Base-by-base conservation (phyloP, 2,329 filamentous ascomycete species). In the Cladorrhinum sp. region DNA sequence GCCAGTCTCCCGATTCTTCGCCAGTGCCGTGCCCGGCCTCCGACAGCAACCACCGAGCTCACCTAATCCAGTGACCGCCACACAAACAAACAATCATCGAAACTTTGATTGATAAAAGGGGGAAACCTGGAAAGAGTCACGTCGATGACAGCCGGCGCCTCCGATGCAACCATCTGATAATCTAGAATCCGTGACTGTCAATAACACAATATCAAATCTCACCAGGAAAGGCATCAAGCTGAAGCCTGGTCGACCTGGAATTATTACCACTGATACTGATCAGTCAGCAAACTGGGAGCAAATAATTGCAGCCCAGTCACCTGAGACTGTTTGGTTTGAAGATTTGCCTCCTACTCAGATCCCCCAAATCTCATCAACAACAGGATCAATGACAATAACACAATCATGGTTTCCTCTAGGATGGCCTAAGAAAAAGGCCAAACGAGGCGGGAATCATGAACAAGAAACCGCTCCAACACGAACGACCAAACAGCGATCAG, bases 401-500 rank as follows among this genome's bases (percentile, higher is more conserved):
- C 25, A 29, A 27, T 18, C 58, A 54, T 13, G 36, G 16, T 41
- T 41, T 48, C 59, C 60, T 56, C 41, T 24, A n/a, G 27, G 38
- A 38, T 62, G 49, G 59, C 41, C 61, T 62, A 59, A 57, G 57
- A 58, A 61, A 55, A 62, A 38, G 60, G 61, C 66, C 62, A 58
- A 65, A 63, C 60, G 55, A 23, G 48, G 55, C 50, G 48, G 57
- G 63, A 49, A 62, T 65, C 55, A 55, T 56, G 56, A 57, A 61
- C 45, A 49, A 50, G 57, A 48, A 51, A 36, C 54, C 50, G 58
- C 60, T 57, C 49, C 53, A 20, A 49, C 56, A 38, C 38, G 55
- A 65, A 64, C 54, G 20, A 29, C 60, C 57, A 65, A 63, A 66
- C 64, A 63, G 60, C 63, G 61, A 65, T 64, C 62, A 65, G 59